These are phyloP conservation scores for Rhynchospora breviuscula DNA, from an alignment of 176 grass and related monocot species.

Conservation along the genomic window DNA sequence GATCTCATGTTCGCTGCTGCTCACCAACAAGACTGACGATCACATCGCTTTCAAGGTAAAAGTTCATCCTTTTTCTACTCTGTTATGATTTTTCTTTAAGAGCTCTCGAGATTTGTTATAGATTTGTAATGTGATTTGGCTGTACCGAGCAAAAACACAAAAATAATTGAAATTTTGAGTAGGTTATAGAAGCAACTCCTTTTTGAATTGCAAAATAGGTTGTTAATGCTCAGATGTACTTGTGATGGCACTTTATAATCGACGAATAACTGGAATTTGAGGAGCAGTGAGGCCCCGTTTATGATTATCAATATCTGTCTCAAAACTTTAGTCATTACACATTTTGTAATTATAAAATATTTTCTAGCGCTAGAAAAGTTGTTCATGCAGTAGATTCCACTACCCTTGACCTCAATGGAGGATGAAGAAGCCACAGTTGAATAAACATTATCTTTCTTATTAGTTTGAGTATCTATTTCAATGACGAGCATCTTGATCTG, in stretches of 20 bases:
- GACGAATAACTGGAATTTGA: too few relatives aligned
- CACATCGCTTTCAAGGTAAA: constrained; percentile 34
- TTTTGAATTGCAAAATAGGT: neutral
- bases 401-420: neutral
- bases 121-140: neutral
- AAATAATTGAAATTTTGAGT: neutral
- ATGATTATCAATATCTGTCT: neutral
- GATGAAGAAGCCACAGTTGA: neutral
- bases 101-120: too few relatives aligned
- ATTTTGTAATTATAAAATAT: neutral
- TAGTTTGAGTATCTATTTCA: neutral
- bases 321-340: neutral
- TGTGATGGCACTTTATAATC: too few relatives aligned
- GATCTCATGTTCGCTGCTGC: constrained; percentile 36
- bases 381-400: neutral
- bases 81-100: neutral
- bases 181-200: neutral
- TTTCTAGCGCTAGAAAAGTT: neutral
- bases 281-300: neutral
- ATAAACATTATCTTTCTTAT: neutral
- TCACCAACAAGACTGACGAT: constrained; percentile 27
- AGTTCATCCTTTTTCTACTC: neutral
- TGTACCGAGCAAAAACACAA: neutral
- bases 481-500: too few relatives aligned
- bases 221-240: too few relatives aligned